These are phyloP conservation scores for Osmozyma mogii DNA, from an alignment of 805 yeast genomes.

Conservation along the genomic window DNA sequence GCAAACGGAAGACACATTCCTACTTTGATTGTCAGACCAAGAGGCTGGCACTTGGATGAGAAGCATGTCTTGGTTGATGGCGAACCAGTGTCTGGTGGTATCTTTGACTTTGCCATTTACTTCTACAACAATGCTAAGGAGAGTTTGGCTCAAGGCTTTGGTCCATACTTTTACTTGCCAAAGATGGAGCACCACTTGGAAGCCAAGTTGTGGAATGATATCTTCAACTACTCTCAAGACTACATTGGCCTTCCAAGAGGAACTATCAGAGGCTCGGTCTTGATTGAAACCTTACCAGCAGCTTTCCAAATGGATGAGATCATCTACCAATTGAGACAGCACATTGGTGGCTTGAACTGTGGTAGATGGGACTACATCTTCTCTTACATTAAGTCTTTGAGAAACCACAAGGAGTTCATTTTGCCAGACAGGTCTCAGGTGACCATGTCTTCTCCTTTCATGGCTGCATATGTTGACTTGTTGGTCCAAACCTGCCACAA, in stretches of 20 bases:
- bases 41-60: slow-evolving; percentile 84
- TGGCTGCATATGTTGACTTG: slow-evolving; percentile 69
- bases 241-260: slow-evolving; percentile 62
- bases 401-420: slow-evolving; percentile 59
- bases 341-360: slow-evolving; percentile 75
- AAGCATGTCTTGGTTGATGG: slow-evolving; percentile 83
- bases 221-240: slow-evolving; percentile 71
- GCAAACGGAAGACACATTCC: slow-evolving; percentile 79
- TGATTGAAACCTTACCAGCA: slow-evolving; percentile 78
- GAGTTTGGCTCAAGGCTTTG: slow-evolving; percentile 55
- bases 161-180: slow-evolving; percentile 78
- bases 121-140: slow-evolving; percentile 68
- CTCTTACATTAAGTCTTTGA: slow-evolving; percentile 67
- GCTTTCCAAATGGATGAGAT: slow-evolving; percentile 86
- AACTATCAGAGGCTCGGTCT: slow-evolving; percentile 71
- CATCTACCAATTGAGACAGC: slow-evolving; percentile 66
- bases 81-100: slow-evolving; percentile 91
- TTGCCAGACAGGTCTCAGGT: slow-evolving; percentile 77
- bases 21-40: slow-evolving; percentile 75
- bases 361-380: slow-evolving; percentile 89
- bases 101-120: slow-evolving; percentile 72
- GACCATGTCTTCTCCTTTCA: slow-evolving; percentile 74
- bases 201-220: slow-evolving; percentile 78
- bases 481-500: slow-evolving; percentile 68
- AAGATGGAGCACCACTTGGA: slow-evolving; percentile 83